Evolutionary conservation across 202 grass and related monocot genomes (phyloP), one percentile per base, ranked within the genome.

Genomic region (Musa balbisiana): DNA sequence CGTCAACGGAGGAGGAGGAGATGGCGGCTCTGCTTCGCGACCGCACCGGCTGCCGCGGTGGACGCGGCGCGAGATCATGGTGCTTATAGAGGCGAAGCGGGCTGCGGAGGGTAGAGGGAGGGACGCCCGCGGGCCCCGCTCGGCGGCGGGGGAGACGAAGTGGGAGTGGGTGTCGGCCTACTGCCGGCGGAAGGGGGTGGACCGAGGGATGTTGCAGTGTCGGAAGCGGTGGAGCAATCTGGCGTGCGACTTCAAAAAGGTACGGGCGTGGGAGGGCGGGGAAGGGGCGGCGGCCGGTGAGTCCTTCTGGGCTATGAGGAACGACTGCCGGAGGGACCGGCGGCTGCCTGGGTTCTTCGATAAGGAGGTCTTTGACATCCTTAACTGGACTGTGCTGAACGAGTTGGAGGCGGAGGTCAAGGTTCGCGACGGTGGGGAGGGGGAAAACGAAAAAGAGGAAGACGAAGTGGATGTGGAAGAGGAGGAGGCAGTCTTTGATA

Each of bases 181-280:
- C 71, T 96, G 92, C 75, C 78, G 79, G 75, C 79, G 84, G 13
- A 82, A 91, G 52, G 92, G 86, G 8, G 86, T 96, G 13, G 87
- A 91, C 64, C 85, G 88, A 52, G 88, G 88, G 0, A 74, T 88
- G 50, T 79, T 87, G 64, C 92, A 96, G 88, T 96, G 88, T 75
- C 82, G 92, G 51, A 96, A 96, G 75, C 77, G 92, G 55, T 96
- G 92, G 88, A 89, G 89, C 80, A 96, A 96, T 55, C 92, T 96
- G n/a, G 88, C 88, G 1, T 84, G 86, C 15, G 88, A 96, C 76
- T 96, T 84, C 75, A 96, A 96, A 82, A 96, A 96, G 84, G 91
- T 96, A 49, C 87, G 82, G 65, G 86, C 85, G 81, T 96, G 92
- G 92, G 92, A 96, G 82, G 82, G 83, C 1, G 68, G 70, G 60